These are phyloP conservation scores for Escovopsis sp. DNA, from an alignment of 2,329 filamentous ascomycete species.

Conservation along the genomic window DNA sequence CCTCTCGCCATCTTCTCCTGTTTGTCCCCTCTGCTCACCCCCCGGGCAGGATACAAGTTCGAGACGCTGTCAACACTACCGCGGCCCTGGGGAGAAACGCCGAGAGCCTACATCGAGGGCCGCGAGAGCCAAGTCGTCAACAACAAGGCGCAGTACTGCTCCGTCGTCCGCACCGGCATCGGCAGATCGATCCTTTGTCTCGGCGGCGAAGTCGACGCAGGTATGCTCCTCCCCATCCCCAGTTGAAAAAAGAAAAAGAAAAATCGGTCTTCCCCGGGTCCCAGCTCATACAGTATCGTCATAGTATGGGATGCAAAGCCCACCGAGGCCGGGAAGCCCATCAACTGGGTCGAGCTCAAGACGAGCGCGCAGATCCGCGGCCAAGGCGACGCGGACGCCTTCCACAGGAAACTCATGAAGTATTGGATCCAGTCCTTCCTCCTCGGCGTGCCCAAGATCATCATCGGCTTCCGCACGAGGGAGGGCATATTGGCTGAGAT, in stretches of 20 bases:
- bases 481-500: constrained; percentile 57
- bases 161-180: constrained; percentile 77
- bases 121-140: constrained; percentile 60
- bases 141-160: constrained; percentile 93
- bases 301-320: constrained; percentile 77
- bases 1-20: background rate
- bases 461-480: constrained; percentile 71
- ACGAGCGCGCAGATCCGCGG: constrained; percentile 61
- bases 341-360: constrained; percentile 92
- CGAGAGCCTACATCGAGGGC: constrained; percentile 63
- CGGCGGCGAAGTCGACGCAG: constrained; percentile 85
- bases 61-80: constrained; percentile 72
- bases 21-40: background rate
- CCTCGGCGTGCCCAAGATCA: constrained; percentile 79
- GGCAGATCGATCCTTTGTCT: constrained; percentile 62
- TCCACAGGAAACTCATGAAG: constrained; percentile 82
- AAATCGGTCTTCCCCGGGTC: background rate
- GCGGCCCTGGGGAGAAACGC: constrained; percentile 55
- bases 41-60: constrained; percentile 73
- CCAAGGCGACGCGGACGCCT: constrained; percentile 55
- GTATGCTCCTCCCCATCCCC: constrained; percentile 25
- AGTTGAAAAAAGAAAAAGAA: background rate
- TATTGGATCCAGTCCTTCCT: constrained; percentile 97
- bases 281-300: background rate
- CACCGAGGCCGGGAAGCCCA: constrained; percentile 43